phyloP scores from a whole-genome alignment of 345 rosid species.

The Toxicodendron radicans region DNA sequence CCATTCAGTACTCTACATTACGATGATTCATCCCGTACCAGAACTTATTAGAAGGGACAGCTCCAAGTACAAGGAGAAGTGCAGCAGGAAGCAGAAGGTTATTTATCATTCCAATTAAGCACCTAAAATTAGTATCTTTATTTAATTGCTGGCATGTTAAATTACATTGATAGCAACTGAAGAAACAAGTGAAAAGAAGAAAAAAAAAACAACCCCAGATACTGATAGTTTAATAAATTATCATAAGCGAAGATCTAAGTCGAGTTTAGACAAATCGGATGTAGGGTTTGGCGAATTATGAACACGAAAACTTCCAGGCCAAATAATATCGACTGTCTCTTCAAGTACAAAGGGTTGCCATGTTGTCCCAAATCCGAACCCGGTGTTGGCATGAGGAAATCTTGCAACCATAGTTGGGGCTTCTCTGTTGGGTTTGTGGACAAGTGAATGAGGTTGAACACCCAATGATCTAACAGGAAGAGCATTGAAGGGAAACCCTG shows the following conservation, averaged over 20 bases:
- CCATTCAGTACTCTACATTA: too few species aligned
- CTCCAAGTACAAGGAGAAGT: background rate
- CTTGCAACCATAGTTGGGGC: slow-evolving; percentile 21
- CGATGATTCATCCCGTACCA: background rate
- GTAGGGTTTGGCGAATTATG: slow-evolving; percentile 22
- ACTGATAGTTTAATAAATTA: background rate
- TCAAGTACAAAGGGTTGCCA: slow-evolving; percentile 26
- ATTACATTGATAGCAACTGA: background rate
- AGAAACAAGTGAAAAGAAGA: background rate
- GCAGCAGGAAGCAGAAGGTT: background rate
- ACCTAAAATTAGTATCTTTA: slow-evolving; percentile 7
- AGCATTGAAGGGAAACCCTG: slow-evolving; percentile 25
- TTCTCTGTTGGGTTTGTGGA: slow-evolving; percentile 37
- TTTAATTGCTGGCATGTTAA: slow-evolving; percentile 4
- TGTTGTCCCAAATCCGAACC: slow-evolving; percentile 21
- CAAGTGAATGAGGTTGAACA: slow-evolving; percentile 43
- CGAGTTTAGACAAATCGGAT: slow-evolving; percentile 30
- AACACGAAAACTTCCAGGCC: slow-evolving; percentile 49
- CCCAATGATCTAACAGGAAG: slow-evolving; percentile 31
- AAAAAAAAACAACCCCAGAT: background rate
- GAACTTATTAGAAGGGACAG: background rate
- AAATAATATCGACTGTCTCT: slow-evolving; percentile 27
- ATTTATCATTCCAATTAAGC: background rate
- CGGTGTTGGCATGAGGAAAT: slow-evolving; percentile 21
- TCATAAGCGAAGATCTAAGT: slow-evolving; percentile 44